phyloP scores from a whole-genome alignment of 768 basidiomycete species.

The Amyloporia xantha region DNA sequence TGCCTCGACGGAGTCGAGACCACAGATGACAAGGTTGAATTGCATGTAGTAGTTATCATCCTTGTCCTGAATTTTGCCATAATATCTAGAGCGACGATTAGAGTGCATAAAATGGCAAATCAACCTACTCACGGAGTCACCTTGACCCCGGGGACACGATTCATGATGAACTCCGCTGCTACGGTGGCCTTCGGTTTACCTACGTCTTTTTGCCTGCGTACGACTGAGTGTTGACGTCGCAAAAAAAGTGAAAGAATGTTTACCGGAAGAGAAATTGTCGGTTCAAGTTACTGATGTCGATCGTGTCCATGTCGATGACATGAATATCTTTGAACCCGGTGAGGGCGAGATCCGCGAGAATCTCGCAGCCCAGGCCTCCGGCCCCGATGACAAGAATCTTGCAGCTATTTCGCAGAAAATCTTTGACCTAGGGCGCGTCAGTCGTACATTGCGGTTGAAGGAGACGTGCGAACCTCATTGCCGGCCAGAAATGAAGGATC shows the following conservation, averaged over 20 bases:
- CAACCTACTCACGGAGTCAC: conserved; percentile 79
- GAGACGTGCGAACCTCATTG: conserved; percentile 49
- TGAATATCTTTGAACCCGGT: conserved; percentile 98
- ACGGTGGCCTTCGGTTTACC: conserved; percentile 90
- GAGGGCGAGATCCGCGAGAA: conserved; percentile 90
- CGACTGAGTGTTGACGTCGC: background rate
- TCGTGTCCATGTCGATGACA: conserved; percentile 99
- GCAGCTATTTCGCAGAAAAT: conserved; percentile 73
- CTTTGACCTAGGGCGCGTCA: conserved; percentile 58
- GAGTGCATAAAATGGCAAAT: background rate
- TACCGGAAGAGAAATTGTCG: conserved; percentile 97
- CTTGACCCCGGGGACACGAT: conserved; percentile 89
- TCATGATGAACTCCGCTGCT: conserved; percentile 96
- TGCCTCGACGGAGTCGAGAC: conserved; percentile 95
- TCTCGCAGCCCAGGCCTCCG: conserved; percentile 96
- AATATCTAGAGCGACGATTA: conserved; percentile 51
- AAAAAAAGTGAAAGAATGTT: conserved; percentile 10
- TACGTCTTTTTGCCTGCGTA: conserved; percentile 74
- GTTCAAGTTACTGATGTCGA: conserved; percentile 98
- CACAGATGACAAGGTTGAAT: conserved; percentile 96
- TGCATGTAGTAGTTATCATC: conserved; percentile 91
- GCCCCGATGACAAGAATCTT: conserved; percentile 98
- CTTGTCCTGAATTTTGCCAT: conserved; percentile 98
- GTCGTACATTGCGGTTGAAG: background rate
- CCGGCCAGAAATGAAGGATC: conserved; percentile 80